These are phyloP conservation scores for Phytophthora uliginosa DNA, from an alignment of 352 stramenopile genomes.

Conservation along the genomic window DNA sequence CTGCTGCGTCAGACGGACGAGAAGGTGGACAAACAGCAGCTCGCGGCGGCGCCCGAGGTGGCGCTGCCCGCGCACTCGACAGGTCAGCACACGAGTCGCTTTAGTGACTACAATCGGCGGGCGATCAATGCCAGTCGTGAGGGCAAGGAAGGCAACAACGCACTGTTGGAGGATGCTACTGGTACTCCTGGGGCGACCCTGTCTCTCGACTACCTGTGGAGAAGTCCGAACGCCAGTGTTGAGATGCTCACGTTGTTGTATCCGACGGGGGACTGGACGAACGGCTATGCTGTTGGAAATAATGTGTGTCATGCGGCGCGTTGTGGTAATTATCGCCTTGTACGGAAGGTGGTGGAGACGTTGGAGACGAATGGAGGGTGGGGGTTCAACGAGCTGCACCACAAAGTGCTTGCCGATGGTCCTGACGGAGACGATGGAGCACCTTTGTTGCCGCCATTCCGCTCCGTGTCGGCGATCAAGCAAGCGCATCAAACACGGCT, in stretches of 20 bases:
- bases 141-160: constrained; percentile 84
- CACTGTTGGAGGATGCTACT: constrained; percentile 58
- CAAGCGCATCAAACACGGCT: constrained; percentile 69
- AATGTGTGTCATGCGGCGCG: constrained; percentile 50
- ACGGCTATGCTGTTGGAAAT: constrained; percentile 34
- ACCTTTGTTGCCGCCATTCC: constrained; percentile 60
- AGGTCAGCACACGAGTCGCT: constrained; percentile 79
- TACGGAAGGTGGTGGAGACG: constrained; percentile 65
- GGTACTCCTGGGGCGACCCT: neutral
- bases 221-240: constrained; percentile 49
- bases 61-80: constrained; percentile 80
- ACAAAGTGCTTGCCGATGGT: constrained; percentile 54
- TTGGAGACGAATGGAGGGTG: constrained; percentile 44
- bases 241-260: constrained; percentile 78
- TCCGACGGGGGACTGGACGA: constrained; percentile 68
- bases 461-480: constrained; percentile 74
- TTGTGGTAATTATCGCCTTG: constrained; percentile 55
- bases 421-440: constrained; percentile 31
- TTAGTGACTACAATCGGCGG: constrained; percentile 85
- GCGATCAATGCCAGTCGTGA: constrained; percentile 86
- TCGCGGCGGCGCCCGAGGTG: constrained; percentile 59
- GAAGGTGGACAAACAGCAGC: constrained; percentile 49
- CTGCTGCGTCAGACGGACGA: constrained; percentile 60
- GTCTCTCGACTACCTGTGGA: constrained; percentile 51
- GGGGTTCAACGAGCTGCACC: constrained; percentile 56